Conservation (phyloP, 371 early-diverging fungal genomes). For the Haplosporangium sp. region DNA sequence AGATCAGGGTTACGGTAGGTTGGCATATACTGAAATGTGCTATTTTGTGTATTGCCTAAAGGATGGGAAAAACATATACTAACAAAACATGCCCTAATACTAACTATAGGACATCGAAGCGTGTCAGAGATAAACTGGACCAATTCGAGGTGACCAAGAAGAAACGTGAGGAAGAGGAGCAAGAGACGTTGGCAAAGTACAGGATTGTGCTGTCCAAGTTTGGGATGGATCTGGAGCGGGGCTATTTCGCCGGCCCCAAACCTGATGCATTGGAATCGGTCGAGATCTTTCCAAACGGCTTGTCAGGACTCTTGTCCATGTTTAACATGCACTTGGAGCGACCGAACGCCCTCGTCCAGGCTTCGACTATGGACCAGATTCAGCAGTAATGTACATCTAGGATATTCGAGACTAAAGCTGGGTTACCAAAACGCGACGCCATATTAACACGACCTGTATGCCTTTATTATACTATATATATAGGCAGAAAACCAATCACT, state of each 20-base stretch:
- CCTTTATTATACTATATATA: background rate
- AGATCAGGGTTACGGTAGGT: conserved; percentile 63
- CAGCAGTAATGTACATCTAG: conserved; percentile 33
- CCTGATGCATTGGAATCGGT: conserved; percentile 2
- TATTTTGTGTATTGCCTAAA: background rate
- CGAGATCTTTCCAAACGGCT: conserved; percentile 34
- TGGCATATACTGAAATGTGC: background rate
- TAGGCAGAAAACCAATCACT: conserved; percentile 52
- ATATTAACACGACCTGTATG: too few relatives aligned
- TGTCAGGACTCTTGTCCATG: conserved; percentile 23
- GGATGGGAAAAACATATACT: background rate
- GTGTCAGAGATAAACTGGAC: conserved; percentile 66
- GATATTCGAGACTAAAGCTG: background rate
- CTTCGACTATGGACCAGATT: conserved; percentile 37
- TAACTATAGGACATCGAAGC: conserved; percentile 64
- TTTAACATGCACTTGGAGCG: conserved; percentile 49
- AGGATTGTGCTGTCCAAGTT: conserved; percentile 56
- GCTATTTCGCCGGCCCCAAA: conserved; percentile 10
- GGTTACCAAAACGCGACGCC: too few relatives aligned
- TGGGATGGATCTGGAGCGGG: conserved; percentile 47
- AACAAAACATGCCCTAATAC: background rate
- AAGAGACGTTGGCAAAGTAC: conserved; percentile 54
- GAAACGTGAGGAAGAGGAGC: conserved; percentile 67
- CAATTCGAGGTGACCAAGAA: conserved; percentile 64
- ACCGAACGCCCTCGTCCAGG: conserved; percentile 41